Evolutionary conservation across 768 basidiomycete species (phyloP), one percentile per base, ranked within the genome.

Genomic region (Rhodotorula taiwanensis): DNA sequence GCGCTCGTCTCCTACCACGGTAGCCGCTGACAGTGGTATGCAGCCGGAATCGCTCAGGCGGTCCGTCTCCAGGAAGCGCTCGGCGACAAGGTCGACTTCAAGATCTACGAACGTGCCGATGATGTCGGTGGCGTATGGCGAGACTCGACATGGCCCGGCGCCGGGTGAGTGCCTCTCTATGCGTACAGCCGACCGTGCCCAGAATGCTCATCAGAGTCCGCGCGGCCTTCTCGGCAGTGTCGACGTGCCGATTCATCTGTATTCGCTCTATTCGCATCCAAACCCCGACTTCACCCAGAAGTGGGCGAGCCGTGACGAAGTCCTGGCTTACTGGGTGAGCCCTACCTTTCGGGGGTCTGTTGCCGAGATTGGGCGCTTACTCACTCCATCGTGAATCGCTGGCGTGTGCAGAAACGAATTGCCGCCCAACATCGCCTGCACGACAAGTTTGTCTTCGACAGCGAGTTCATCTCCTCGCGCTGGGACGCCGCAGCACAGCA

Each of bases 401-500:
- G n/a, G n/a, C n/a, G n/a, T n/a, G n/a, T n/a, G 13, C 15, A 34
- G 58, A 45, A 61, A 53, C 51, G 48, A 3, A 61, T 69, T 33
- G 60, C 64, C 52, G 49, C 58, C 20, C 15, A 80, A 68, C 74
- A 83, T 58, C 71, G 76, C 56, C 75, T 83, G 25, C 74, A 75
- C 45, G 70, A 76, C 4, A 77, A 78, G 70, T 81, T 81, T 31
- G 70, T 75, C 54, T 78, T 81, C 70, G 77, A 77, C 58, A 79
- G 78, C 25, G 55, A 68, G 21, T 81, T 83, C 43, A 56, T 73
- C 23, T 65, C 67, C 11, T 78, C 81, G 14, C 76, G 75, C 60
- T 84, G 83, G 83, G 79, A 79, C 67, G 72, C 76, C 5, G 70
- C 75, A 20, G 62, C 69, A 7, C 79, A 80, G 60, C 72, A 75